Evolutionary conservation across 139 green algal genomes (phyloP), one percentile per base, ranked within the genome.

Genomic region (Tetradesmus lagerheimii): DNA sequence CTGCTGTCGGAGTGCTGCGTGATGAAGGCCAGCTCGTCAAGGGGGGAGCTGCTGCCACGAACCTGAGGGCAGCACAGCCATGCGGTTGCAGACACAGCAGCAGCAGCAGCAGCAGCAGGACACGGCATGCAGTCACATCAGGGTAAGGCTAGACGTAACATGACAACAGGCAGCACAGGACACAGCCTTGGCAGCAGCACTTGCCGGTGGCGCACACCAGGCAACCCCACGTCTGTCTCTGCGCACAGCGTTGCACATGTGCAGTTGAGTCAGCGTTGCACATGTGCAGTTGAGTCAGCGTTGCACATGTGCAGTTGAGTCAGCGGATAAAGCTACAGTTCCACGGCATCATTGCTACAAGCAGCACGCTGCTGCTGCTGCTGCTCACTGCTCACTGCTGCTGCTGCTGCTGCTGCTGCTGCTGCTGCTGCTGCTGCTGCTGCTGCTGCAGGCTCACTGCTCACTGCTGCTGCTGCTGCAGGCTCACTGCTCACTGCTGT

Each of bases 21-120:
- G 90, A 99, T 99, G 93, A 96, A 96, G 1, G 91, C 87, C 41
- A 99, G 91, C 95, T 99, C 97, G n/a, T 96, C 93, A 15, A 90
- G 14, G 20, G 95, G 93, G 29, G 94, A 94, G 57, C 91, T 95
- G 38, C 92, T 85, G n/a, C 97, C 97, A 31, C 97, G 91, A 62
- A 98, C 95, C 93, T 97, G 82, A 47, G 43, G 15, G 66, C 85
- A 23, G 88, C 53, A 78, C 67, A 78, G n/a, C n/a, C n/a, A n/a
- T n/a, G n/a, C n/a, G n/a, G n/a, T n/a, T n/a, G n/a, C n/a, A n/a
- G n/a, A n/a, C n/a, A n/a, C n/a, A n/a, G 12, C 3, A 34, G 62
- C 87, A 11, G 9, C 2, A 1, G 64, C 31, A 47, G 29, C 78
- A 25, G 76, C 11, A 31, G 18, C 37, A 82, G 1, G 1, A 82